Evolutionary conservation across 768 basidiomycete species (phyloP).

Genomic region (Dioszegia crocea): DNA sequence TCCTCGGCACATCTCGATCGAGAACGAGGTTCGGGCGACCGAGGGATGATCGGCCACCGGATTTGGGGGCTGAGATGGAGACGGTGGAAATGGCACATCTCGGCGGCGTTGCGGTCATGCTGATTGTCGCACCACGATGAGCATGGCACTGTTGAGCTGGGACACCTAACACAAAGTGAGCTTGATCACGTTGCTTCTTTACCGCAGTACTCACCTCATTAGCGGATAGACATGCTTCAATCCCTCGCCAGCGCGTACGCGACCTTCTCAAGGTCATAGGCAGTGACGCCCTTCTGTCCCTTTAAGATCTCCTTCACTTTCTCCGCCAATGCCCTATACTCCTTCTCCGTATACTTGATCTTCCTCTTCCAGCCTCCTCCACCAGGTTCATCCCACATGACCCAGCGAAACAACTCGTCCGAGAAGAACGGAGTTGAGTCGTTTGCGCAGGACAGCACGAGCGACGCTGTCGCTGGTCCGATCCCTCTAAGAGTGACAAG

Average conservation of each 20-base stretch:
- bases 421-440: constrained; percentile 4
- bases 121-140: no score
- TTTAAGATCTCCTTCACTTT: constrained; percentile 2
- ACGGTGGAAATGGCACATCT: no score
- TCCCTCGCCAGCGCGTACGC: constrained; percentile 8
- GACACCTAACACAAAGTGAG: no score
- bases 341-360: constrained; percentile 14
- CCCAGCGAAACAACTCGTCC: constrained; percentile 12
- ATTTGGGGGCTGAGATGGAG: no score
- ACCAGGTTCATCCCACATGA: constrained; percentile 12
- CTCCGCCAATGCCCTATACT: constrained; percentile 3
- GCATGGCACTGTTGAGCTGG: no score
- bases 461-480: constrained; percentile 12
- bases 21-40: no score
- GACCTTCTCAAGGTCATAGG: constrained; percentile 6
- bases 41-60: no score
- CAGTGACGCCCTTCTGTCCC: background rate
- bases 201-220: no score
- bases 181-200: no score
- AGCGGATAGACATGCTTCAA: no score
- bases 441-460: constrained; percentile 1
- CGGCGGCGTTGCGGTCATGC: no score
- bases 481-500: constrained; percentile 2
- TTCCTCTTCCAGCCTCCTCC: constrained; percentile 10
- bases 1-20: no score